These are phyloP conservation scores for Sanghuangporus baumii DNA, from an alignment of 1,284 basidiomycete species.

Conservation along the genomic window DNA sequence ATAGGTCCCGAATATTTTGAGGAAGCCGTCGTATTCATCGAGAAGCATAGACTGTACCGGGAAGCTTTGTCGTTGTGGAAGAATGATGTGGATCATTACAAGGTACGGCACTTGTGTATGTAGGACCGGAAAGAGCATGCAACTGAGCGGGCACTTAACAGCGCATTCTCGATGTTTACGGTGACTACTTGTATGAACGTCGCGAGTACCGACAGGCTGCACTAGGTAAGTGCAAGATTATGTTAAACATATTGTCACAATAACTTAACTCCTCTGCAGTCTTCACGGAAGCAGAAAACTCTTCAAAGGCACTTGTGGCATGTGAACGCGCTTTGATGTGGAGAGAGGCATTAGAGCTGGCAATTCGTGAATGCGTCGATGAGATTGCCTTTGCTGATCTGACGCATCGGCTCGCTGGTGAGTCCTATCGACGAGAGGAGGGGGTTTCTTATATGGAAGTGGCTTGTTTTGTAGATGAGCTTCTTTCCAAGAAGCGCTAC, in stretches of 20 bases:
- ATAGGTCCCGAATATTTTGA: conserved; percentile 62
- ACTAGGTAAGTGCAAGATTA: conserved; percentile 43
- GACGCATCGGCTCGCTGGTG: conserved; percentile 74
- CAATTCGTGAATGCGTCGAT: conserved; percentile 39
- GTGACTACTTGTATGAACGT: conserved; percentile 83
- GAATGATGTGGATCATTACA: conserved; percentile 50
- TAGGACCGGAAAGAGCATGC: neutral
- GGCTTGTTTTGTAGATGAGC: conserved; percentile 52
- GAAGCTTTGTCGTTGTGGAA: conserved; percentile 72
- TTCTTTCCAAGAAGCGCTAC: conserved; percentile 73
- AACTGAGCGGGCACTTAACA: conserved; percentile 22
- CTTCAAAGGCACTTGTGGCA: conserved; percentile 74
- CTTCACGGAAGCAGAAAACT: conserved; percentile 61
- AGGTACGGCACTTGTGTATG: conserved; percentile 36
- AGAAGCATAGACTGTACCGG: conserved; percentile 74
- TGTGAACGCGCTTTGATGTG: conserved; percentile 85
- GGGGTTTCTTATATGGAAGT: neutral
- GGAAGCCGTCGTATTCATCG: conserved; percentile 77
- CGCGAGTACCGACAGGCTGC: conserved; percentile 84
- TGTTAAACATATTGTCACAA: neutral
- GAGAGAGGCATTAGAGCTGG: conserved; percentile 87
- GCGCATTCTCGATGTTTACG: conserved; percentile 74
- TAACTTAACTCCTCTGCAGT: conserved; percentile 37
- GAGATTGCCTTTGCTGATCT: conserved; percentile 54
- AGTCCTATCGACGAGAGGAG: conserved; percentile 20